Conservation (phyloP, 495 filamentous ascomycete genomes). For the Penicillium maclennaniae region DNA sequence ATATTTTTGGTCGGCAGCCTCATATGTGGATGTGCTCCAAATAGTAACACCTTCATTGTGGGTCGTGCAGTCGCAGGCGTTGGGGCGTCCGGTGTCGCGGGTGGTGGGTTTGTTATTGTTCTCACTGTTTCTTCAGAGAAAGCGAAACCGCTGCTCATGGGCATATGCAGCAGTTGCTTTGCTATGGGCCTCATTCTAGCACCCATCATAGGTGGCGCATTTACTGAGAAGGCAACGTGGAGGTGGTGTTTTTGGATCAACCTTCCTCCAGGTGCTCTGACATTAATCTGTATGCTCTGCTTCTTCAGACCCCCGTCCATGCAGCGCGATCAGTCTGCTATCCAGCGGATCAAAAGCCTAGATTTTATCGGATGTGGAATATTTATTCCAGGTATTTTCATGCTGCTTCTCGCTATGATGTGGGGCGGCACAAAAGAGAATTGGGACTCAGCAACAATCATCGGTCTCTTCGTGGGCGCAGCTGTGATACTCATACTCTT, state of each 20-base stretch:
- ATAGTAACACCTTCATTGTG: conserved; percentile 60
- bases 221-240: conserved; percentile 60
- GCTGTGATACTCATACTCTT: not conserved
- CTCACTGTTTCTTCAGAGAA: conserved; percentile 48
- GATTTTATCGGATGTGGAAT: conserved; percentile 27
- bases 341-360: conserved; percentile 22
- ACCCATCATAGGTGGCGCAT: conserved; percentile 57
- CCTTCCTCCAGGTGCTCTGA: conserved; percentile 57
- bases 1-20: conserved; percentile 70
- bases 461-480: not conserved
- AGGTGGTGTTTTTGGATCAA: conserved; percentile 84
- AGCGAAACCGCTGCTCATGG: conserved; percentile 59
- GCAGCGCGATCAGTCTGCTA: not conserved
- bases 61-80: conserved; percentile 71
- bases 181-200: conserved; percentile 64
- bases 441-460: conserved; percentile 17
- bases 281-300: conserved; percentile 45
- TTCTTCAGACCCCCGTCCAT: conserved; percentile 37
- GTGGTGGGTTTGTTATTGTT: conserved; percentile 66
- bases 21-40: conserved; percentile 64
- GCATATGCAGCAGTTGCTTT: conserved; percentile 64
- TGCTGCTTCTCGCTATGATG: conserved; percentile 38
- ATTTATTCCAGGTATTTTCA: conserved; percentile 31
- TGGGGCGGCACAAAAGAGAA: conserved; percentile 36
- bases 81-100: conserved; percentile 61